Conservation (phyloP, 2,329 filamentous ascomycete species). For the Phialophora macrospora region DNA sequence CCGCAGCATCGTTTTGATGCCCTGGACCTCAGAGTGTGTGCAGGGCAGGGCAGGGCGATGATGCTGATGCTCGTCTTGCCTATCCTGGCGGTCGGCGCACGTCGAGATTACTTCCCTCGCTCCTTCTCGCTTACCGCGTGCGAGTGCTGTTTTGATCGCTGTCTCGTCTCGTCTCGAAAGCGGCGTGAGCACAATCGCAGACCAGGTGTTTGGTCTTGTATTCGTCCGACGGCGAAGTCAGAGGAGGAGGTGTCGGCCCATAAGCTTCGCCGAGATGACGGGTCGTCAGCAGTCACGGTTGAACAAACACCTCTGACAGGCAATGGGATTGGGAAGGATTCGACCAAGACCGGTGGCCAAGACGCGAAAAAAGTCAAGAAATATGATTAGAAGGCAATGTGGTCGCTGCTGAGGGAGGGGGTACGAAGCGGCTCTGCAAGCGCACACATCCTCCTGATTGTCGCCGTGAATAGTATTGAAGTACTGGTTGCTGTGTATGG, state of each 20-base stretch:
- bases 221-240: neutral
- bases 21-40: too few species aligned
- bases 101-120: neutral
- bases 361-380: neutral
- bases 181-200: neutral
- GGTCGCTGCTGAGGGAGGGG: neutral
- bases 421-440: neutral
- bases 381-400: neutral
- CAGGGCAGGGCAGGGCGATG: too few species aligned
- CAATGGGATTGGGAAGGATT: neutral
- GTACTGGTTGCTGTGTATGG: neutral
- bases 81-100: neutral
- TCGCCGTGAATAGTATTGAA: neutral
- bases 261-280: neutral
- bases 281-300: neutral
- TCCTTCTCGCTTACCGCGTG: constrained; percentile 18
- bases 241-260: neutral
- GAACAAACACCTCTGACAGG: neutral
- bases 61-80: too few species aligned
- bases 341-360: neutral
- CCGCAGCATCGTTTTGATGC: too few species aligned
- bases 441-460: neutral
- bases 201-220: neutral
- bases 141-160: constrained; percentile 7
- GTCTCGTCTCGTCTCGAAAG: neutral